phyloP scores from a whole-genome alignment of 1,139 yeast genomes.

The Candida sp. region DNA sequence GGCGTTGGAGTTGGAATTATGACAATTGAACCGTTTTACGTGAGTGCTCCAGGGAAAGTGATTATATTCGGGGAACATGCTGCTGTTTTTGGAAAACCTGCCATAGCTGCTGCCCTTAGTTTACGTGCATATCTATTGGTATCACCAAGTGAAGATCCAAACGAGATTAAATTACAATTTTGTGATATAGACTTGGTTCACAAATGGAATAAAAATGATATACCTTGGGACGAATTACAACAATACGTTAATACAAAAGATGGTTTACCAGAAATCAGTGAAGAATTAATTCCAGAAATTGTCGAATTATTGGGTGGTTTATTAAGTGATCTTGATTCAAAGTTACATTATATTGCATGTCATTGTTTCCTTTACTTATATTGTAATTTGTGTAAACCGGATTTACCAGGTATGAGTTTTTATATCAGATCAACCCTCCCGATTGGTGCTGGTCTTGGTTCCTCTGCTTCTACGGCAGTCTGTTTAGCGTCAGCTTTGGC shows the following conservation, averaged over 20 bases:
- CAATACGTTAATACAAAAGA: conserved; percentile 13
- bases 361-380: conserved; percentile 81
- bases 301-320: conserved; percentile 45
- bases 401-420: conserved; percentile 52
- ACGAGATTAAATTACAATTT: conserved; percentile 60
- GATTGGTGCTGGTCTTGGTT: conserved; percentile 96
- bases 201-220: conserved; percentile 55
- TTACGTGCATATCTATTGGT: conserved; percentile 79
- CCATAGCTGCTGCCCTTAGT: conserved; percentile 86
- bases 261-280: conserved; percentile 42
- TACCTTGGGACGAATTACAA: conserved; percentile 57
- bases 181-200: conserved; percentile 74
- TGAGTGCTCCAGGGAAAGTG: conserved; percentile 96
- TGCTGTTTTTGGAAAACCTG: conserved; percentile 90
- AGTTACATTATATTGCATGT: conserved; percentile 78
- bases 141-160: conserved; percentile 32
- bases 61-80: conserved; percentile 97
- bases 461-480: conserved; percentile 89
- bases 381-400: conserved; percentile 49
- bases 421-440: conserved; percentile 83
- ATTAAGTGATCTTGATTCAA: conserved; percentile 44
- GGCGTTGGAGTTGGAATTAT: background rate
- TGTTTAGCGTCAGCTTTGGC: conserved; percentile 78
- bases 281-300: conserved; percentile 59
- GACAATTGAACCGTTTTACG: conserved; percentile 49